These are phyloP conservation scores for Plantago major DNA, from an alignment of 257 asterid genomes.

Conservation along the genomic window DNA sequence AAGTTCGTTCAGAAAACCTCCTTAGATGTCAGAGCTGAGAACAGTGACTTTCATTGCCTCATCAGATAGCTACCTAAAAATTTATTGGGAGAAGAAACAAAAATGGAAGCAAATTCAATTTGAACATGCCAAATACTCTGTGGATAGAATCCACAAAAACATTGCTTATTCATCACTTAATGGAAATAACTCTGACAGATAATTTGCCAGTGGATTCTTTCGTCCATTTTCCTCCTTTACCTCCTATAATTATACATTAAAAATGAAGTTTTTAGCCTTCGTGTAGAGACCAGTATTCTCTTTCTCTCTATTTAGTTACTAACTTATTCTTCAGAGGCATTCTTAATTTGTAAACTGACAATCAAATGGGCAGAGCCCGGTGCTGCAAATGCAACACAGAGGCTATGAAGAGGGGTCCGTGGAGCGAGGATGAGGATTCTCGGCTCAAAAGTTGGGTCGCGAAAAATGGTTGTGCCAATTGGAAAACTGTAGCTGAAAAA, in stretches of 20 bases:
- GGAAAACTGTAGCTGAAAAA: constrained; percentile 70
- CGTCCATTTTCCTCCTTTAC: not conserved
- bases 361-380: constrained; percentile 55
- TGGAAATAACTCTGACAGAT: no score
- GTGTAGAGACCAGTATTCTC: no score
- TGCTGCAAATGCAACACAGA: constrained; percentile 67
- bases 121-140: no score
- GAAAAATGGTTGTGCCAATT: constrained; percentile 54
- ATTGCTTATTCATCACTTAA: no score
- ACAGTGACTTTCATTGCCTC: no score
- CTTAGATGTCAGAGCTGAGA: no score
- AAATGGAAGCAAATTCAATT: no score
- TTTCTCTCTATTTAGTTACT: not conserved
- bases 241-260: not conserved
- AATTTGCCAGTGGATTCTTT: not conserved
- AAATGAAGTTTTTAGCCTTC: no score
- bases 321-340: not conserved
- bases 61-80: no score
- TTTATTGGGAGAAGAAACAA: no score
- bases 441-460: constrained; percentile 43
- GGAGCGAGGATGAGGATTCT: constrained; percentile 71
- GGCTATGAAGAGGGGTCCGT: constrained; percentile 59
- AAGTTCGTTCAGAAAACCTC: no score
- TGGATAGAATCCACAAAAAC: no score
- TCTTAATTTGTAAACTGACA: not conserved